A percentile compares a stretch with the other conserved stretches of the same genome.
phyloP scores from a whole-genome alignment of 805 yeast genomes.

The Clavispora phyllophila region DNA sequence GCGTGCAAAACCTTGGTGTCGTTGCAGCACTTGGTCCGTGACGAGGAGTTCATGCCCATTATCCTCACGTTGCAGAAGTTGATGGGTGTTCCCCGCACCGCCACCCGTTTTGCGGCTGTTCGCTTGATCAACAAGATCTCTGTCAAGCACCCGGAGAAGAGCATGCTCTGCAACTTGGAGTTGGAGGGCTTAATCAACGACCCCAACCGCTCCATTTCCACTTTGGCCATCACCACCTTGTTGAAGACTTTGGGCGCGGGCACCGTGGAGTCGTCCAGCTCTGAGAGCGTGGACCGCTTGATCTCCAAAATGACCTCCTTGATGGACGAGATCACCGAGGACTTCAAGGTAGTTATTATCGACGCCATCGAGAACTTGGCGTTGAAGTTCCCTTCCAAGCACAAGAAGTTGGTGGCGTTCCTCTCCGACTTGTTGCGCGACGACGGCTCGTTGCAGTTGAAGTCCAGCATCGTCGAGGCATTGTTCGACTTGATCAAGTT shows the following conservation, averaged over 20 bases:
- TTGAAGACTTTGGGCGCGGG: constrained; percentile 88
- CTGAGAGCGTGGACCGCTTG: constrained; percentile 75
- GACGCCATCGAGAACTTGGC: constrained; percentile 93
- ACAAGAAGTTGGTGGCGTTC: constrained; percentile 74
- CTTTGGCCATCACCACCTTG: constrained; percentile 94
- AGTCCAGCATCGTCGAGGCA: constrained; percentile 86
- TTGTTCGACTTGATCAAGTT: constrained; percentile 85
- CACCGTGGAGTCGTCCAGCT: constrained; percentile 32
- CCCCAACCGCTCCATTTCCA: constrained; percentile 85
- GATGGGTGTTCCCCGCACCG: constrained; percentile 81
- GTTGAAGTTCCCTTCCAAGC: constrained; percentile 87
- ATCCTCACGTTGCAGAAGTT: constrained; percentile 70
- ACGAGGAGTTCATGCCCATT: constrained; percentile 65
- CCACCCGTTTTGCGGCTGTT: constrained; percentile 89
- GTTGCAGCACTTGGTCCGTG: constrained; percentile 48
- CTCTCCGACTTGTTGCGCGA: constrained; percentile 80
- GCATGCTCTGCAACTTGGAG: constrained; percentile 75
- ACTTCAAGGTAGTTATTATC: constrained; percentile 88
- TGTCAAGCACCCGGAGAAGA: constrained; percentile 70
- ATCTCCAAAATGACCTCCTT: constrained; percentile 82
- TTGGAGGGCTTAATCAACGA: constrained; percentile 85
- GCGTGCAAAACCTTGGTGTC: constrained; percentile 73
- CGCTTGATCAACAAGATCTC: constrained; percentile 85
- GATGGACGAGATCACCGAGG: constrained; percentile 93
- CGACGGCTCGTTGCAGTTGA: constrained; percentile 84